A percentile compares a stretch with the other conserved stretches of the same genome.
phyloP scores from a whole-genome alignment of 148 eudicot genomes.

The Persicaria maculosa region DNA sequence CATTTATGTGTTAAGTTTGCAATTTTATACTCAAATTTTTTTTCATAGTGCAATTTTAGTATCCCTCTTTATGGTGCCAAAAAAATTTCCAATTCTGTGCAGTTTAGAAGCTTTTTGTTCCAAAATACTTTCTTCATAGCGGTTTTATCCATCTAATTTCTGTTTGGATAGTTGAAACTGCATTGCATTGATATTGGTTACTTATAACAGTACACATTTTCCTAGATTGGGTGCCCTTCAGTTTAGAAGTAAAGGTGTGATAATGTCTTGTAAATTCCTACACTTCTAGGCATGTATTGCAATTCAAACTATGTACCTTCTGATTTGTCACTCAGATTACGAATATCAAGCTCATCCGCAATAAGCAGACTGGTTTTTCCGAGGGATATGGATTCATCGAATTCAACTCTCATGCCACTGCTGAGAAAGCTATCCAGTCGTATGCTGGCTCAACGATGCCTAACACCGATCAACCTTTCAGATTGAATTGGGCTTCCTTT shows the following conservation, averaged over 20 bases:
- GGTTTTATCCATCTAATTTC: neutral
- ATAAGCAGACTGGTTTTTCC: conserved; percentile 72
- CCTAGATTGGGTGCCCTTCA: neutral
- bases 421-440: conserved; percentile 67
- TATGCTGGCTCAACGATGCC: conserved; percentile 59
- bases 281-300: neutral
- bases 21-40: neutral
- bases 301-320: neutral
- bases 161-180: neutral
- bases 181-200: neutral
- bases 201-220: neutral
- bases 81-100: neutral
- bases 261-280: neutral
- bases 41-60: neutral
- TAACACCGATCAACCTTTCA: conserved; percentile 73
- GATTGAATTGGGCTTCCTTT: conserved; percentile 96
- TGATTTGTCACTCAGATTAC: conserved; percentile 1
- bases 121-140: neutral
- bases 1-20: neutral
- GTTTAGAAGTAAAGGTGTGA: neutral
- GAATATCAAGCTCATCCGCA: conserved; percentile 68
- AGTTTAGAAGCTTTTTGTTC: neutral
- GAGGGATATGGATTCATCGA: conserved; percentile 98
- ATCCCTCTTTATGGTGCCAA: neutral
- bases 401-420: conserved; percentile 60